Evolutionary conservation across 495 filamentous ascomycete species (phyloP), one percentile per base, ranked within the genome.

Genomic region (Penicillium alfredii): DNA sequence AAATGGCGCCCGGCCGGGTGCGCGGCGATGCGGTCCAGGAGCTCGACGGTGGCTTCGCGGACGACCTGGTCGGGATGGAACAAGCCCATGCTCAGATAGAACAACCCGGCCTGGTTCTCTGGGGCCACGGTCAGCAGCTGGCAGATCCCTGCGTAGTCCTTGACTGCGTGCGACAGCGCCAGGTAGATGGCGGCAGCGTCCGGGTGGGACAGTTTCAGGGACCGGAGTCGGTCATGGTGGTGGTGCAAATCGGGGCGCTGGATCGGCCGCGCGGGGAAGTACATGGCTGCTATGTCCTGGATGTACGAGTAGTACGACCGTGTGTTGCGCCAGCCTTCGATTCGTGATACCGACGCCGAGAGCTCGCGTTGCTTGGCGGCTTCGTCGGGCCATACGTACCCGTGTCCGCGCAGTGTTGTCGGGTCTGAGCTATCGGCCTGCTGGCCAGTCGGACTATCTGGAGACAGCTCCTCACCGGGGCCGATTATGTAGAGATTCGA

Each of bases 251-350:
- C 92, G 17, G 95, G 71, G 12, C 77, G 73, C 42, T 89, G 85
- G 33, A 96, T 77, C 2, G 88, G 87, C 16, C 83, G 75, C 13
- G 82, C 60, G n/a, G 49, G 55, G 37, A 52, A 67, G 31, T 63
- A 66, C 53, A 69, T 69, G 2, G 58, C 56, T 3, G 74, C 77
- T 4, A 78, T 71, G 45, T 82, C 92, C 65, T 93, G 87, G 44
- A 94, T 89, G 57, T 87, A 96, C 26, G 81, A 86, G 60, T 93
- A 94, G 53, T 97, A 99, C 46, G 85, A 93, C 42, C 92, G 73
- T 2, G 92, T 97, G 35, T 82, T 88, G 36, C 93, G 74, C 92
- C 92, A 99, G 24, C 88, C 92, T 56, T 97, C 93, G 28, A 99
- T 94, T 26, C 92, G 71, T 36, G 82, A 83, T 20, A 93, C 86